A percentile compares a stretch with the other conserved stretches of the same genome.
Evolutionary conservation across 306 rosid species (phyloP).

Genomic region (Medicago truncatula): MtrunA17r5.0-ANR NC_053049.1:21444501-21445000

Average conservation of each 20-base stretch:
- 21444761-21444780: slow-evolving; percentile 91
- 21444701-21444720: slow-evolving; percentile 76
- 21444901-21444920: slow-evolving; percentile 5
- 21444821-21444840: slow-evolving; percentile 24
- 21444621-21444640: slow-evolving; percentile 96
- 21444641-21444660: slow-evolving; percentile 43
- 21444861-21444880: background rate
- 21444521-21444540: slow-evolving; percentile 31
- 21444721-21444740: slow-evolving; percentile 96
- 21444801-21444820: slow-evolving; percentile 1
- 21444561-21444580: slow-evolving; percentile 97
- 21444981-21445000: no score
- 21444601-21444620: slow-evolving; percentile 90
- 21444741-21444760: slow-evolving; percentile 95
- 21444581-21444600: slow-evolving; percentile 85
- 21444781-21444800: slow-evolving; percentile 38
- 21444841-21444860: slow-evolving; percentile 9
- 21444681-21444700: slow-evolving; percentile 18
- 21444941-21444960: slow-evolving; percentile 4
- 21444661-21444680: slow-evolving; percentile 20
- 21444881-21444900: slow-evolving; percentile 14
- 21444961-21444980: no score
- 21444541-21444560: slow-evolving; percentile 58
- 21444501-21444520: slow-evolving; percentile 10
- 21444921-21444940: background rate